These are phyloP conservation scores for Nepenthes gracilis DNA, from an alignment of 148 eudicot genomes.

Conservation along the genomic window DNA sequence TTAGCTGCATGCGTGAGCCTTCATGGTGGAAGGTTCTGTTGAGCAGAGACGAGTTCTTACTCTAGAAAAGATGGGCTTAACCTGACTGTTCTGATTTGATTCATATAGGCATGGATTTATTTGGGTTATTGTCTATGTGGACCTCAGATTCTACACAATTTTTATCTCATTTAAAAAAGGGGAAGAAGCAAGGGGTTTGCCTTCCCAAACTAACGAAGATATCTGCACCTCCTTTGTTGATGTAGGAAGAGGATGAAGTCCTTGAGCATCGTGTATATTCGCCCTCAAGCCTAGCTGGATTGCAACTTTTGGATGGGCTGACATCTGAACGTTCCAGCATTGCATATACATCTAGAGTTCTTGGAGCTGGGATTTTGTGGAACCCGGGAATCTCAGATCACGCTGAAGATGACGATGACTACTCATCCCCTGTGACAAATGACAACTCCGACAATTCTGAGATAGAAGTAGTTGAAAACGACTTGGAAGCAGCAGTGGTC, in stretches of 20 bases:
- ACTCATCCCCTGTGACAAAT: slow-evolving; percentile 21
- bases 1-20: too few species aligned
- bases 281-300: slow-evolving; percentile 11
- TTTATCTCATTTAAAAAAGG: too few species aligned
- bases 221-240: not conserved
- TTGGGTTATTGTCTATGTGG: too few species aligned
- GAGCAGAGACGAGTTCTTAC: too few species aligned
- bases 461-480: slow-evolving; percentile 12
- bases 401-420: slow-evolving; percentile 15
- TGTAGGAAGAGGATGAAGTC: slow-evolving; percentile 45
- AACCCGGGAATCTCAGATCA: slow-evolving; percentile 17
- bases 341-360: slow-evolving; percentile 25
- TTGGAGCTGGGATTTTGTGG: slow-evolving; percentile 18
- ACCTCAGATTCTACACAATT: too few species aligned
- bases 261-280: slow-evolving; percentile 20
- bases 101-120: too few species aligned
- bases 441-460: slow-evolving; percentile 30
- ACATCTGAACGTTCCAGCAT: slow-evolving; percentile 17
- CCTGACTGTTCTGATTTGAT: too few species aligned
- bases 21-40: too few species aligned
- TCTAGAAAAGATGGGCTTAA: too few species aligned
- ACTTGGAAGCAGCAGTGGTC: not conserved
- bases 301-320: slow-evolving; percentile 19
- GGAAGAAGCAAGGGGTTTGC: not conserved
- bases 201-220: not conserved